These are phyloP conservation scores for Monosporozyma siamensis DNA, from an alignment of 805 yeast genomes.

Conservation along the genomic window DNA sequence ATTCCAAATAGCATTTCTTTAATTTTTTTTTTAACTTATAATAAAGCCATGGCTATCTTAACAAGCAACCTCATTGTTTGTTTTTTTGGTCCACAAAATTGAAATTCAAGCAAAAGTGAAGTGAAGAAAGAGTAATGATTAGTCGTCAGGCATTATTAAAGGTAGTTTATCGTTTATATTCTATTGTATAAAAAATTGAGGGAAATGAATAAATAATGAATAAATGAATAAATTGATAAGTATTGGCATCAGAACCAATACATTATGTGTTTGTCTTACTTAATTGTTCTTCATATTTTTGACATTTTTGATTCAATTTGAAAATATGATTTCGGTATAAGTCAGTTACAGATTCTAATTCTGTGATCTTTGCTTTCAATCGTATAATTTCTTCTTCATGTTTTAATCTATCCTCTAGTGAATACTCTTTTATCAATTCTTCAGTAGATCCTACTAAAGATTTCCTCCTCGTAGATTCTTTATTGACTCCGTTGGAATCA, in stretches of 20 bases:
- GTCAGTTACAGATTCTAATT: slow-evolving; percentile 85
- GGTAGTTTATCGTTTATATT: too few species aligned
- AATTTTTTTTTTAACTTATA: neutral
- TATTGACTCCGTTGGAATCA: neutral
- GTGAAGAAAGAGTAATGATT: too few species aligned
- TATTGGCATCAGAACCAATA: too few species aligned
- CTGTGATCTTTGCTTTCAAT: slow-evolving; percentile 71
- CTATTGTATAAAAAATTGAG: neutral
- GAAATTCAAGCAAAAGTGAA: too few species aligned
- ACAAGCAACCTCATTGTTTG: too few species aligned
- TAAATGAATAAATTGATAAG: too few species aligned
- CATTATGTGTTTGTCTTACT: neutral
- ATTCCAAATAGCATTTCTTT: neutral
- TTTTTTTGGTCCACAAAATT: too few species aligned
- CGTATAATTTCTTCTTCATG: slow-evolving; percentile 31
- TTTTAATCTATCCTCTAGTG: slow-evolving; percentile 11
- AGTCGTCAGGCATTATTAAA: too few species aligned
- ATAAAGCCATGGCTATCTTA: too few species aligned
- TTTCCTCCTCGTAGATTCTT: neutral
- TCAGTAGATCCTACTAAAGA: neutral
- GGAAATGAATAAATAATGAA: too few species aligned
- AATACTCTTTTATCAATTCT: neutral
- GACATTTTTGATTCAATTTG: slow-evolving; percentile 53
- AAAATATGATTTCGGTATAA: slow-evolving; percentile 71
- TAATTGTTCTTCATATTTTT: slow-evolving; percentile 14